phyloP scores from a whole-genome alignment of 2,329 filamentous ascomycete genomes.

The Sordariomycetes sp. region DNA sequence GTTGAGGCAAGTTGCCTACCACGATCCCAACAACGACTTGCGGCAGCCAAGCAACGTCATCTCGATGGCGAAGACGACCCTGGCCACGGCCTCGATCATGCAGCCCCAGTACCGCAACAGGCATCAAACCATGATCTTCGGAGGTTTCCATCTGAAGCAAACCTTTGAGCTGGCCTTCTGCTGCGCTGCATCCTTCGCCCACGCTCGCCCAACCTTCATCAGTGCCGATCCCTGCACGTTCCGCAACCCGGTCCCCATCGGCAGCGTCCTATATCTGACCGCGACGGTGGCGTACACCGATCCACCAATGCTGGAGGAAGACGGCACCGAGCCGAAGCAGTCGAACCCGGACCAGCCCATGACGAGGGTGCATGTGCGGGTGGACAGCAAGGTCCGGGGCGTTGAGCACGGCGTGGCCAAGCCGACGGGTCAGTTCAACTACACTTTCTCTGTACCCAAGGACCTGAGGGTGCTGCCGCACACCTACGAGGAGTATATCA shows the following conservation, averaged over 20 bases:
- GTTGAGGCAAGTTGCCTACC: slow-evolving; percentile 17
- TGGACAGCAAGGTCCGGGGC: slow-evolving; percentile 19
- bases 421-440: slow-evolving; percentile 19
- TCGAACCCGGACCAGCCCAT: slow-evolving; percentile 12
- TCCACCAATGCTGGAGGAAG: slow-evolving; percentile 16
- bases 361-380: slow-evolving; percentile 17
- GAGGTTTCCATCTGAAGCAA: slow-evolving; percentile 19
- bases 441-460: slow-evolving; percentile 18
- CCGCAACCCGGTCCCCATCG: slow-evolving; percentile 17
- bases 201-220: slow-evolving; percentile 18
- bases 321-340: slow-evolving; percentile 13
- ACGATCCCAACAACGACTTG: slow-evolving; percentile 14
- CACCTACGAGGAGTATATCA: slow-evolving; percentile 20
- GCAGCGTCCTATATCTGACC: slow-evolving; percentile 17
- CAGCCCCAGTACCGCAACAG: slow-evolving; percentile 18
- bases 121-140: slow-evolving; percentile 20
- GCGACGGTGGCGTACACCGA: slow-evolving; percentile 19
- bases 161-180: slow-evolving; percentile 20
- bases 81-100: slow-evolving; percentile 18
- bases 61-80: slow-evolving; percentile 16
- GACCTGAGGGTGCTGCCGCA: slow-evolving; percentile 16
- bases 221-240: slow-evolving; percentile 19
- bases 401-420: slow-evolving; percentile 19
- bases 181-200: slow-evolving; percentile 19
- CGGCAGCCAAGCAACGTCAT: slow-evolving; percentile 15